These are phyloP conservation scores for Monosporascus sp. DNA, from an alignment of 2,329 filamentous ascomycete genomes.

Conservation along the genomic window DNA sequence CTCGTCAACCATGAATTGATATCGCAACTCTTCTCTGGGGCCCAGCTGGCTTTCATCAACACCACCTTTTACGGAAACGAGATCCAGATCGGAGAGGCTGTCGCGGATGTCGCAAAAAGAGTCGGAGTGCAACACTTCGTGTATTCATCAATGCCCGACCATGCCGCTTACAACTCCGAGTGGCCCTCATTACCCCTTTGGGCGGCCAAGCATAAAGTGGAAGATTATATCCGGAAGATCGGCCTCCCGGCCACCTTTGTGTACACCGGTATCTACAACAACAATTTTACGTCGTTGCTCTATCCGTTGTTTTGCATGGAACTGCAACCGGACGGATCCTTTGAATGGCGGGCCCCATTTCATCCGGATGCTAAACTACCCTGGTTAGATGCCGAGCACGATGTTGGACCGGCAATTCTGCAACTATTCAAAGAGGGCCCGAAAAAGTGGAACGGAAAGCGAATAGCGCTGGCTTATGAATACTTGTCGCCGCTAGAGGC, in stretches of 20 bases:
- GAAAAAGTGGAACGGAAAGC: slow-evolving; percentile 69
- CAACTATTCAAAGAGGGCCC: slow-evolving; percentile 95
- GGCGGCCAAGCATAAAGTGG: slow-evolving; percentile 87
- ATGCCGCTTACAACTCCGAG: slow-evolving; percentile 66
- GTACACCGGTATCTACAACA: slow-evolving; percentile 97
- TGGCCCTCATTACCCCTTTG: slow-evolving; percentile 88
- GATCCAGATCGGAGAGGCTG: slow-evolving; percentile 76
- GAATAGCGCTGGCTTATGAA: slow-evolving; percentile 87
- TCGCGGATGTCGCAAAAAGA: slow-evolving; percentile 83
- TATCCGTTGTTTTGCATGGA: slow-evolving; percentile 98
- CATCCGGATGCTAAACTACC: slow-evolving; percentile 83
- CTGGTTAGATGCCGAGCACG: slow-evolving; percentile 95
- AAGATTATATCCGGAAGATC: slow-evolving; percentile 82
- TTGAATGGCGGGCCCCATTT: slow-evolving; percentile 90
- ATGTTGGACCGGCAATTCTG: slow-evolving; percentile 84
- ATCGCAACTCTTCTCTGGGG: slow-evolving; percentile 71
- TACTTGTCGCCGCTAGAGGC: slow-evolving; percentile 78
- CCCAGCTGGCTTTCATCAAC: slow-evolving; percentile 92
- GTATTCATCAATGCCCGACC: slow-evolving; percentile 96
- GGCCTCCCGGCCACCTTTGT: slow-evolving; percentile 85
- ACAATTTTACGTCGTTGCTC: slow-evolving; percentile 90
- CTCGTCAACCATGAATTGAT: slow-evolving; percentile 70
- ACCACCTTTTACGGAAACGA: slow-evolving; percentile 97
- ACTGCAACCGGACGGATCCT: slow-evolving; percentile 74
- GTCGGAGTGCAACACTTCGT: slow-evolving; percentile 85